Base-by-base conservation (phyloP, 148 eudicot species). In the Agrostemma githago region DNA sequence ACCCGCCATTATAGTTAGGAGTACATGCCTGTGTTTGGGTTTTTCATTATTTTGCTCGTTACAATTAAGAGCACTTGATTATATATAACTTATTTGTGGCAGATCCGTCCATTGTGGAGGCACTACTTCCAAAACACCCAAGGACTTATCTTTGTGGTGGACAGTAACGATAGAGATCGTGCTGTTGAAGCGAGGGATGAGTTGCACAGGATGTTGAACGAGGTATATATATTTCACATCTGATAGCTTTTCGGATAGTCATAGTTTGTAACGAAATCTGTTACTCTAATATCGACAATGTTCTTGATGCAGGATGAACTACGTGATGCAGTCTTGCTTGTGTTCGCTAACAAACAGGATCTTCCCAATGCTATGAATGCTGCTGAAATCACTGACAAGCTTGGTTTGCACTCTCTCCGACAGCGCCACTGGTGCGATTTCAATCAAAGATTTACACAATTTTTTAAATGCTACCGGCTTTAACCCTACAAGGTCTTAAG, bases 91-190 rank as follows among this genome's bases (percentile, higher is more conserved):
- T 19, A 10, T 66, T 6, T 64, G 53, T 70, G 82, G 68, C 87
- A 89, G 94, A 89, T 89, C 87, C 94, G 94, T 83, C 94, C 94
- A 72, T 83, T 89, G 85, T 89, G 94, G 94, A 89, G 94, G 87
- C 91, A 87, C 72, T 89, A 89, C 80, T 89, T 89, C 86, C 94
- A 89, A 73, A 89, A 89, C 78, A 89, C 94, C 1, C 94, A 89
- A 72, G 94, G 94, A 71, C 87, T 89, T 74, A 89, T 89, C 43
- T 89, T 89, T 70, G 94, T 89, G 81, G 94, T 89, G 75, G 94
- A 89, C 82, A 89, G 94, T 82, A 89, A 89, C 83, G 94, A 89
- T 79, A 84, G 94, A 79, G 94, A 89, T 73, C 86, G 94, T 75
- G 86, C 88, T 78, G 91, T 89, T 79, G 94, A 87, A 82, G 94